Conservation (phyloP, 2,329 filamentous ascomycete genomes). For the Botryotinia globosa region DNA sequence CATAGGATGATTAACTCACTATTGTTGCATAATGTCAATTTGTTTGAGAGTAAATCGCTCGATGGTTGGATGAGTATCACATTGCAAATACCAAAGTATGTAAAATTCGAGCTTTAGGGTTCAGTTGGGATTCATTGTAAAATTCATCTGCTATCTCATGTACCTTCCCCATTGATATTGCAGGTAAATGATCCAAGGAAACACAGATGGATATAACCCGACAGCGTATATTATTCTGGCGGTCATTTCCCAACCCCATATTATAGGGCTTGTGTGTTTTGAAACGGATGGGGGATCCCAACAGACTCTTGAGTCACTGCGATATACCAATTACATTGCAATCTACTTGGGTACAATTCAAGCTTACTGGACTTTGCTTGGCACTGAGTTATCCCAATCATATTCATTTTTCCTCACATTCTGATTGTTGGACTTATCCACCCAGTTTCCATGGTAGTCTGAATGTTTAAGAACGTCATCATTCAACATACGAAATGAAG, state of each 20-base stretch:
- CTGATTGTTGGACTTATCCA: not conserved
- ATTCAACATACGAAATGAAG: not conserved
- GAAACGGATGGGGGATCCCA: not conserved
- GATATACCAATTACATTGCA: not conserved
- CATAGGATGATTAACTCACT: not conserved
- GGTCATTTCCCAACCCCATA: not conserved
- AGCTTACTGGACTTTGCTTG: not conserved
- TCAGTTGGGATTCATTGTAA: not conserved
- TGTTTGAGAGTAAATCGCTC: not conserved
- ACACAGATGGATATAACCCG: not conserved
- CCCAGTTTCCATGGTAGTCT: not conserved
- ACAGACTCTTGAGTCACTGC: not conserved
- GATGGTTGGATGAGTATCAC: not conserved
- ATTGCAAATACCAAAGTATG: too few relatives aligned
- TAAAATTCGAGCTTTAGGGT: not conserved
- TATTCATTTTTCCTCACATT: not conserved
- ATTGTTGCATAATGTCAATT: rapidly evolving
- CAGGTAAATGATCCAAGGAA: too few relatives aligned
- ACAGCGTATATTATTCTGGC: not conserved
- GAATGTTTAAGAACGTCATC: not conserved
- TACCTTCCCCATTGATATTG: not conserved
- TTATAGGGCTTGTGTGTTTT: rapidly evolving
- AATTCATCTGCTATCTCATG: not conserved
- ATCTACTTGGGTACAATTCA: not conserved
- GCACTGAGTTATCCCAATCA: not conserved